phyloP scores from a whole-genome alignment of 2,329 filamentous ascomycete species.

The Cladophialophora exuberans region DNA sequence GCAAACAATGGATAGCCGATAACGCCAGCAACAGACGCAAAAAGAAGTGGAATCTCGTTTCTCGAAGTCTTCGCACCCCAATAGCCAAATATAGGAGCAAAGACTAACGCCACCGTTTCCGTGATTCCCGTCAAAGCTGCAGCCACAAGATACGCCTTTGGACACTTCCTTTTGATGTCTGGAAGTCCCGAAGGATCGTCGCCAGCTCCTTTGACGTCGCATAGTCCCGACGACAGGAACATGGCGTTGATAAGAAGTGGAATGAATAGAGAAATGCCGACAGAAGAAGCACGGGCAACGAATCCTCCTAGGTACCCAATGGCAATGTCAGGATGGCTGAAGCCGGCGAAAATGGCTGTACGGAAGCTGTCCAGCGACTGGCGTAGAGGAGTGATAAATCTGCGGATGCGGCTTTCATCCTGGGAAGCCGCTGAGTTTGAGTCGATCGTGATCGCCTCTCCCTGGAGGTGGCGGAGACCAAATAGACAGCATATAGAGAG shows the following conservation, averaged over 20 bases:
- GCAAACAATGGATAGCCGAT: conserved; percentile 78
- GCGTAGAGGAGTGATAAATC: not conserved
- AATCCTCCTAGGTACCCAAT: conserved; percentile 93
- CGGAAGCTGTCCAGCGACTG: conserved; percentile 36
- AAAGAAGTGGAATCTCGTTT: conserved; percentile 73
- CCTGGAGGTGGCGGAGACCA: conserved; percentile 69
- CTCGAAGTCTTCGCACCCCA: conserved; percentile 69
- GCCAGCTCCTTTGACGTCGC: conserved; percentile 54
- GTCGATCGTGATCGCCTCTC: conserved; percentile 78
- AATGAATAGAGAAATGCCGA: conserved; percentile 93
- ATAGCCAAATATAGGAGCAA: conserved; percentile 85
- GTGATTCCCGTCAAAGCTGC: conserved; percentile 86
- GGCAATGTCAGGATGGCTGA: conserved; percentile 75
- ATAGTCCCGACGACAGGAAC: conserved; percentile 80
- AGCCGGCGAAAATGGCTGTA: conserved; percentile 69
- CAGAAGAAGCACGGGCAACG: conserved; percentile 89
- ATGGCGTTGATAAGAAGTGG: conserved; percentile 91
- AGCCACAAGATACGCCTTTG: conserved; percentile 83
- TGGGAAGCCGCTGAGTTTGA: not conserved
- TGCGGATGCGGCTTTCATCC: not conserved
- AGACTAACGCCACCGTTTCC: conserved; percentile 81
- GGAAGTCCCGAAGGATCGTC: conserved; percentile 38
- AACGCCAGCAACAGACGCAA: conserved; percentile 73
- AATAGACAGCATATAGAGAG: conserved; percentile 77
- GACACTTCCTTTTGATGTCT: conserved; percentile 83